A percentile compares a stretch with the other conserved stretches of the same genome.
phyloP scores from a whole-genome alignment of 805 yeast species.

The Candida hispaniensis region DNA sequence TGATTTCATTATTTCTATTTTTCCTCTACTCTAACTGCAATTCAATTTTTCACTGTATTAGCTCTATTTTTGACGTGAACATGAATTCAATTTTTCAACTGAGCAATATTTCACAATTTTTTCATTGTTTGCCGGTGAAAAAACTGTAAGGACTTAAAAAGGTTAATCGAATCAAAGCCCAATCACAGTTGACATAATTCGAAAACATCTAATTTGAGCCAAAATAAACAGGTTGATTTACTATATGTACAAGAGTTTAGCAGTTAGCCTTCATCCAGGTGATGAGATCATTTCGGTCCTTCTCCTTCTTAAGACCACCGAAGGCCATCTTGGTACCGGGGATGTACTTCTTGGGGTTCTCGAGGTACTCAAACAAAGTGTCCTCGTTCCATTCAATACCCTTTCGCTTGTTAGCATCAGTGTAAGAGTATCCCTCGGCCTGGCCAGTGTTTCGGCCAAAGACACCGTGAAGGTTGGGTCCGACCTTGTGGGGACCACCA shows the following conservation, averaged over 20 bases:
- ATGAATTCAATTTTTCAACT: no score
- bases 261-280: slow-evolving; percentile 57
- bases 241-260: slow-evolving; percentile 23
- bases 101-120: no score
- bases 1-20: no score
- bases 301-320: slow-evolving; percentile 98
- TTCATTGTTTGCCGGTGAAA: no score
- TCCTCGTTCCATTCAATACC: slow-evolving; percentile 82
- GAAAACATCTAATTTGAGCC: no score
- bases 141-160: no score
- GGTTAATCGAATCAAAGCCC: no score
- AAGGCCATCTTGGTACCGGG: slow-evolving; percentile 99
- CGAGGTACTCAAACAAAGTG: slow-evolving; percentile 88
- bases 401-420: slow-evolving; percentile 96
- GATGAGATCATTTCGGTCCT: slow-evolving; percentile 95
- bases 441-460: slow-evolving; percentile 86
- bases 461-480: slow-evolving; percentile 95
- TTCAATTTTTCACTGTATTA: no score
- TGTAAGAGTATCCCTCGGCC: slow-evolving; percentile 89
- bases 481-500: slow-evolving; percentile 97
- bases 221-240: no score
- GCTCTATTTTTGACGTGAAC: no score
- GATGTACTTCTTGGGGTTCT: slow-evolving; percentile 99
- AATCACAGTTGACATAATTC: no score
- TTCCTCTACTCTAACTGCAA: no score